These are phyloP conservation scores for Debaryomycetaceae sp. DNA, from an alignment of 1,139 yeast species.

Conservation along the genomic window DNA sequence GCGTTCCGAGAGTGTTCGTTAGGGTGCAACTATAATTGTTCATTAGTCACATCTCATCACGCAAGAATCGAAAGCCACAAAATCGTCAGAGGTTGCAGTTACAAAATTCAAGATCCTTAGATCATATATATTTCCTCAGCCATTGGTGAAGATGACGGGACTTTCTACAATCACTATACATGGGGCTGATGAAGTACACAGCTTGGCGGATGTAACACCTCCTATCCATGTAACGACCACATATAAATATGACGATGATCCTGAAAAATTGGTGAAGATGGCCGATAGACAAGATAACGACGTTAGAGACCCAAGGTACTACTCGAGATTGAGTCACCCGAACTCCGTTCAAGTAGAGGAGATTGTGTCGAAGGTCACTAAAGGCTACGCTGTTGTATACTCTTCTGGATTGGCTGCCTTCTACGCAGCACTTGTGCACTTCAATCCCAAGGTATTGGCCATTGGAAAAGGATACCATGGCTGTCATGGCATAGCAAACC, in stretches of 20 bases:
- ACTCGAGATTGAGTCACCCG: conserved; percentile 75
- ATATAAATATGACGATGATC: conserved; percentile 60
- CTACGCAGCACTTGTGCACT: conserved; percentile 66
- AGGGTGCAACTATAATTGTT: no score
- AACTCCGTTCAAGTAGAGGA: conserved; percentile 66
- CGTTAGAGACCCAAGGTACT: conserved; percentile 23
- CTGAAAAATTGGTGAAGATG: conserved; percentile 46
- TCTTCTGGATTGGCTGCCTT: conserved; percentile 81
- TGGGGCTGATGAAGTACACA: conserved; percentile 50
- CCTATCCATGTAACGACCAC: conserved; percentile 85
- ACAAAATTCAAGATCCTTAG: no score
- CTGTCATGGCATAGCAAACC: conserved; percentile 62
- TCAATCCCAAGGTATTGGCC: conserved; percentile 71
- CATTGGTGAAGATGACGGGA: conserved; percentile 30
- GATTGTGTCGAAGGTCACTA: conserved; percentile 56
- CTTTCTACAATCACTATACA: conserved; percentile 56
- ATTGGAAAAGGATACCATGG: conserved; percentile 88
- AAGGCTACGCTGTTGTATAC: conserved; percentile 55
- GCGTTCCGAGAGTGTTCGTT: no score
- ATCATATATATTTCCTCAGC: neutral
- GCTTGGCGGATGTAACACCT: conserved; percentile 61
- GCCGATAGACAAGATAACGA: conserved; percentile 18
- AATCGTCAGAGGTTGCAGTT: neutral
- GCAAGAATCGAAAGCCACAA: neutral
- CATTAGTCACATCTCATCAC: neutral